phyloP scores from a whole-genome alignment of 164 flowering plant genomes.

The Umbellularia californica region DNA sequence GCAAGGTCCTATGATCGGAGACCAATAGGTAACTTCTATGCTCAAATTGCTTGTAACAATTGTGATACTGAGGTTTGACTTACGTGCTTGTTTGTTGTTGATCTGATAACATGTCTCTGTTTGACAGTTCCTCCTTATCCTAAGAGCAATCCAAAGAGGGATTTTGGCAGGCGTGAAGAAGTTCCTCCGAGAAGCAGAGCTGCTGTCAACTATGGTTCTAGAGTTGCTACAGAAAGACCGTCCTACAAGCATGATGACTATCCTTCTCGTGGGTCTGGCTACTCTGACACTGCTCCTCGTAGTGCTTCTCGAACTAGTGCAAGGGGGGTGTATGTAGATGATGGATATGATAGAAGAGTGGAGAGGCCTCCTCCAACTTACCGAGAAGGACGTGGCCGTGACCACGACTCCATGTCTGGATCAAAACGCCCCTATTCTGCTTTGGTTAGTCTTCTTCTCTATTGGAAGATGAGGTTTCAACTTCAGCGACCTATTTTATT shows the following conservation, averaged over 20 bases:
- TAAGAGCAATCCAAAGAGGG: constrained; percentile 74
- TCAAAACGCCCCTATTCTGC: constrained; percentile 82
- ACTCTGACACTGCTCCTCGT: constrained; percentile 52
- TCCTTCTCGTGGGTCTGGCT: constrained; percentile 59
- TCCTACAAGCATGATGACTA: constrained; percentile 79
- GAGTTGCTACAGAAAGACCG: constrained; percentile 60
- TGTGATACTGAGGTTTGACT: not conserved
- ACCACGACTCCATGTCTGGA: constrained; percentile 77
- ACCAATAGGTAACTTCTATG: constrained; percentile 51
- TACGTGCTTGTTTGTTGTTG: not conserved
- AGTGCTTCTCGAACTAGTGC: constrained; percentile 43
- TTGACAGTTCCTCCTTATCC: constrained; percentile 69
- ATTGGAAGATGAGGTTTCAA: not conserved
- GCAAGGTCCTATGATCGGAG: constrained; percentile 74
- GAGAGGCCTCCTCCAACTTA: constrained; percentile 82
- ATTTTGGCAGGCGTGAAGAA: constrained; percentile 66
- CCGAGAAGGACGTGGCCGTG: constrained; percentile 70
- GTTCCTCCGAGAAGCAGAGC: constrained; percentile 73
- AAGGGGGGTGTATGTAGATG: constrained; percentile 79
- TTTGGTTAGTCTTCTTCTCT: constrained; percentile 43
- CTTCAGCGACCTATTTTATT: not conserved
- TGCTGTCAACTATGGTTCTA: constrained; percentile 58
- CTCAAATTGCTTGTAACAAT: not conserved
- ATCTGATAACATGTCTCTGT: not conserved
- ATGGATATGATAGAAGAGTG: constrained; percentile 67